These are phyloP conservation scores for Daldinia childiae DNA, from an alignment of 495 filamentous ascomycete genomes.

Conservation along the genomic window DNA sequence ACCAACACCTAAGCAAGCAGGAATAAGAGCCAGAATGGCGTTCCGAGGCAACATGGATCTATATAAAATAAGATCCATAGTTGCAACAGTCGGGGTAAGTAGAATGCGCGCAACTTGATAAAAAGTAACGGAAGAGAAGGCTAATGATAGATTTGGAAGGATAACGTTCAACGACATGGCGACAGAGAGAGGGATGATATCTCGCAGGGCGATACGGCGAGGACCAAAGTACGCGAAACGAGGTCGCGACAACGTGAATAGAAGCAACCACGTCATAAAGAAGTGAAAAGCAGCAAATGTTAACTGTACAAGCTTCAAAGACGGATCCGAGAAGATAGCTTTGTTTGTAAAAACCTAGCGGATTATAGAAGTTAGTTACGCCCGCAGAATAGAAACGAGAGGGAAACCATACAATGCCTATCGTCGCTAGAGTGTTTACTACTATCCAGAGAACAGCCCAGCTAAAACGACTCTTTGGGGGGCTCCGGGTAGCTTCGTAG, in stretches of 20 bases:
- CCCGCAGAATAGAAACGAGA: constrained; percentile 10
- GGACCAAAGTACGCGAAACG: constrained; percentile 68
- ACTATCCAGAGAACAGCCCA: constrained; percentile 63
- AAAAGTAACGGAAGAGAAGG: constrained; percentile 76
- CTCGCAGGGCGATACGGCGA: constrained; percentile 60
- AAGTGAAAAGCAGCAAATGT: constrained; percentile 80
- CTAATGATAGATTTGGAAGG: constrained; percentile 76
- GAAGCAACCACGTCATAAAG: constrained; percentile 71
- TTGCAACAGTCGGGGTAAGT: constrained; percentile 73
- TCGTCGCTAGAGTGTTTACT: constrained; percentile 68
- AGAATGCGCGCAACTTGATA: constrained; percentile 79
- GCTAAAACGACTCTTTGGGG: constrained; percentile 39
- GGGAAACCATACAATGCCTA: constrained; percentile 63
- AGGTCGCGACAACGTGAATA: constrained; percentile 72
- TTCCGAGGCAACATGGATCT: constrained; percentile 63
- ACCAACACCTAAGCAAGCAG: constrained; percentile 73
- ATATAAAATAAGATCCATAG: constrained; percentile 74
- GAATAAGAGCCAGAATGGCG: constrained; percentile 66
- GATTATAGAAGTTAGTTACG: constrained; percentile 24
- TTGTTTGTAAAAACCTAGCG: constrained; percentile 81
- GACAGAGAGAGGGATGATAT: constrained; percentile 70
- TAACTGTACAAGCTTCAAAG: constrained; percentile 71
- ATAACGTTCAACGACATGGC: constrained; percentile 79
- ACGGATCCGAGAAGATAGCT: constrained; percentile 73
- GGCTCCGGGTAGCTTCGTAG: constrained; percentile 27